A percentile compares a stretch with the other conserved stretches of the same genome.
Evolutionary conservation across 75 land plant species (phyloP).

Genomic region (Picea sitchensis): DNA sequence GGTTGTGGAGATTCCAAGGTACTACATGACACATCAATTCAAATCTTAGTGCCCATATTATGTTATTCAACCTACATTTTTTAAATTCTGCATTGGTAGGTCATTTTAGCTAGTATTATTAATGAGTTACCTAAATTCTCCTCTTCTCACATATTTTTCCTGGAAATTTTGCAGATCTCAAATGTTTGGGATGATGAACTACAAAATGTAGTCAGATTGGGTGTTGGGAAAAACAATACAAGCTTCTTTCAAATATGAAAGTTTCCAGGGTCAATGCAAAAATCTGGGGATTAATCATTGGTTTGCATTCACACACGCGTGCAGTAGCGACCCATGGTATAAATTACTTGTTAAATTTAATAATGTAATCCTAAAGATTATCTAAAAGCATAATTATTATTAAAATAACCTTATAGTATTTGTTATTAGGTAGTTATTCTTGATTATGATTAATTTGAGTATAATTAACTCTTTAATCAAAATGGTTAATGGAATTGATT

Average conservation of each 20-base stretch:
- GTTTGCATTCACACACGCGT: background rate
- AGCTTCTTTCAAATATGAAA: background rate
- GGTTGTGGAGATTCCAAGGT: conserved; percentile 1
- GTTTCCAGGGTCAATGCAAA: background rate
- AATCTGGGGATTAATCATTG: background rate
- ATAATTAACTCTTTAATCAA: too few species aligned
- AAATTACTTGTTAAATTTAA: too few species aligned
- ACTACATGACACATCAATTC: conserved; percentile 15
- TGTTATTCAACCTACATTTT: too few species aligned
- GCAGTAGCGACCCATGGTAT: too few species aligned
- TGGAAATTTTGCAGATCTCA: conserved; percentile 18
- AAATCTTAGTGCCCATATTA: background rate
- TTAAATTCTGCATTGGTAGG: background rate
- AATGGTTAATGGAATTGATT: too few species aligned
- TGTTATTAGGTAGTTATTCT: too few species aligned
- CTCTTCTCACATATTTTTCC: background rate
- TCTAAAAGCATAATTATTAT: too few species aligned
- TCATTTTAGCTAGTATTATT: background rate
- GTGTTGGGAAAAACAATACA: conserved; percentile 8
- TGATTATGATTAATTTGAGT: too few species aligned
- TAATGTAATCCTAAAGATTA: too few species aligned
- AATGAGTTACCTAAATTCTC: background rate
- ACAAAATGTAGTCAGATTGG: conserved; percentile 39
- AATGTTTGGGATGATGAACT: conserved; percentile 47
- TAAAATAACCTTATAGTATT: too few species aligned